These are phyloP conservation scores for Talaromyces nanjingensis DNA, from an alignment of 495 filamentous ascomycete genomes.

Conservation along the genomic window DNA sequence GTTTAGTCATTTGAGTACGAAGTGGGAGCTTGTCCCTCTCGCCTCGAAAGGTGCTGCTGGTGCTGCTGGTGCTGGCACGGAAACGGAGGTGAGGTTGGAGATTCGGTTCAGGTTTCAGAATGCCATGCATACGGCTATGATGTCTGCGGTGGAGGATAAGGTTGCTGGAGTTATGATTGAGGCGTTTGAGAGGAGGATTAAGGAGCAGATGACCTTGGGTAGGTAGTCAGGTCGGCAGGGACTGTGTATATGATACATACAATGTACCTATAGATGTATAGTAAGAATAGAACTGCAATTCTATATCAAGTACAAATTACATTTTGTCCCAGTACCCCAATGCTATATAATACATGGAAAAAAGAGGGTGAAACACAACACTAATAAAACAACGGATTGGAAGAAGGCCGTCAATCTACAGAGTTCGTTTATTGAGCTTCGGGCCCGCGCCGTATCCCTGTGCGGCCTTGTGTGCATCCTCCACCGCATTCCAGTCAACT, in stretches of 20 bases:
- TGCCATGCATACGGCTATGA: constrained; percentile 73
- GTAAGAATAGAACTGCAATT: constrained; percentile 8
- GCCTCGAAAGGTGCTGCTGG: no score
- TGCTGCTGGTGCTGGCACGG: constrained; percentile 1
- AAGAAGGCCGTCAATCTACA: background rate
- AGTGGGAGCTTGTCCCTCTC: constrained; percentile 58
- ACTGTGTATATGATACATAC: background rate
- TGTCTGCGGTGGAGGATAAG: constrained; percentile 71
- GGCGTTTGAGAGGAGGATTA: constrained; percentile 81
- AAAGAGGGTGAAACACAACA: background rate
- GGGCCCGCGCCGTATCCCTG: background rate
- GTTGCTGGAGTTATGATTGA: constrained; percentile 83
- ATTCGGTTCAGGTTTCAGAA: constrained; percentile 80
- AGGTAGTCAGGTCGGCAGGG: background rate
- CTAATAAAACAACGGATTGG: background rate
- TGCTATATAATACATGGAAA: constrained; percentile 6
- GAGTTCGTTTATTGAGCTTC: background rate
- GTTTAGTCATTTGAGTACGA: constrained; percentile 69
- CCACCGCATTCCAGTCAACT: constrained; percentile 78
- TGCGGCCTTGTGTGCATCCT: constrained; percentile 16
- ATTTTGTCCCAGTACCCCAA: constrained; percentile 2
- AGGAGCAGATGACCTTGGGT: constrained; percentile 42
- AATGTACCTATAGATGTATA: constrained; percentile 11
- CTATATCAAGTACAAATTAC: constrained; percentile 2
- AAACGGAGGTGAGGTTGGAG: constrained; percentile 66